These are phyloP conservation scores for Cordyceps cicadae DNA, from an alignment of 2,329 filamentous ascomycete genomes.

Conservation along the genomic window DNA sequence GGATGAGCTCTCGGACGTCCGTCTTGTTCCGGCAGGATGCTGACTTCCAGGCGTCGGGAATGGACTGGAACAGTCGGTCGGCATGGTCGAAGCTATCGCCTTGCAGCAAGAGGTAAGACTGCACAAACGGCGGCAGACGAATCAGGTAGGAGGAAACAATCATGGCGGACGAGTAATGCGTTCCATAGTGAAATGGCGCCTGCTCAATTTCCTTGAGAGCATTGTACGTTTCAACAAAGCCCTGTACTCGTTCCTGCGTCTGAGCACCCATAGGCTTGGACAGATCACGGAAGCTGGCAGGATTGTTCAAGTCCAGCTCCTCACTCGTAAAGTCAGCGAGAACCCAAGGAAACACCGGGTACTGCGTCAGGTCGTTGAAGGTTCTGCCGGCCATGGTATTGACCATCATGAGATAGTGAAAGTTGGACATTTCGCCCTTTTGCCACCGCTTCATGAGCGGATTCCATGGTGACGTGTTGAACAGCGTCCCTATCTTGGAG, in stretches of 20 bases:
- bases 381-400: conserved; percentile 96
- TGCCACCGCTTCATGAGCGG: conserved; percentile 86
- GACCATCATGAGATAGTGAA: conserved; percentile 96
- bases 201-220: conserved; percentile 89
- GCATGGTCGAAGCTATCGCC: conserved; percentile 96
- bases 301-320: conserved; percentile 78
- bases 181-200: conserved; percentile 92
- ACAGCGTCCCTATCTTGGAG: conserved; percentile 85
- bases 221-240: conserved; percentile 76
- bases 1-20: conserved; percentile 88
- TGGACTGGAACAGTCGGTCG: conserved; percentile 88
- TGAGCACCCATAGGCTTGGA: conserved; percentile 97
- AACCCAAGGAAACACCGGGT: conserved; percentile 97
- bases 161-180: conserved; percentile 98
- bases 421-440: conserved; percentile 92
- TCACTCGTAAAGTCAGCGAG: conserved; percentile 92
- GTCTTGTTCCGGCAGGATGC: conserved; percentile 85
- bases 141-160: conserved; percentile 96
- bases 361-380: conserved; percentile 97
- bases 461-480: conserved; percentile 73
- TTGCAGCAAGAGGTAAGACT: conserved; percentile 88
- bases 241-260: conserved; percentile 62
- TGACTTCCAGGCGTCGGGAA: conserved; percentile 84
- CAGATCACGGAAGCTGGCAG: conserved; percentile 78
- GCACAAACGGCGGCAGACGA: conserved; percentile 88